A percentile compares a stretch with the other conserved stretches of the same genome.
Conservation (phyloP, 345 rosid species). For the Hibiscus trionum region DNA sequence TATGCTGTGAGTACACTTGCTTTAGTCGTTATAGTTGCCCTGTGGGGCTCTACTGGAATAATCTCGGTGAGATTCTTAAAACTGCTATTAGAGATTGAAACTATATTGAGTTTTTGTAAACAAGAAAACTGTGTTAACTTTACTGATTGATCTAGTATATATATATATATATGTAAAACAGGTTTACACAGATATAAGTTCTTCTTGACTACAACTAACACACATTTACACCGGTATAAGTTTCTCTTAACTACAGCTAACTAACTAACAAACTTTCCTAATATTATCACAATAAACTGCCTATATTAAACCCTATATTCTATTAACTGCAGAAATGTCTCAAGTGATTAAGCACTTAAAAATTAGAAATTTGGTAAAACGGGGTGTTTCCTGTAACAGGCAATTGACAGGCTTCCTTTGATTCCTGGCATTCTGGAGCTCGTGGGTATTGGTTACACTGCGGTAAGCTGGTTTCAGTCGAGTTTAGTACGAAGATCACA, state of each 20-base stretch:
- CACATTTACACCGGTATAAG: no score
- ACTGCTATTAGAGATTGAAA: neutral
- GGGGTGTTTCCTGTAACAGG: slow-evolving; percentile 41
- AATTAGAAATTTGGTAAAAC: neutral
- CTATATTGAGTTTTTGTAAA: no score
- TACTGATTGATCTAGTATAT: no score
- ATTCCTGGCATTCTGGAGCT: slow-evolving; percentile 77
- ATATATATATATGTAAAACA: no score
- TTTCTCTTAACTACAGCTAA: no score
- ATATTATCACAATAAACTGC: no score
- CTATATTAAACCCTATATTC: no score
- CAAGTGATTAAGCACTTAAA: neutral
- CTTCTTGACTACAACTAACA: no score
- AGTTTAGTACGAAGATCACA: no score
- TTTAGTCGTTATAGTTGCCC: slow-evolving; percentile 45
- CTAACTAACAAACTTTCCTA: no score
- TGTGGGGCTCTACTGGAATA: slow-evolving; percentile 71
- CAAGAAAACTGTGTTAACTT: no score
- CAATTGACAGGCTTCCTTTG: slow-evolving; percentile 86
- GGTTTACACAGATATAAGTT: no score
- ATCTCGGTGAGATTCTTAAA: slow-evolving; percentile 45
- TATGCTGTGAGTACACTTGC: slow-evolving; percentile 74
- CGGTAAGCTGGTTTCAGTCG: slow-evolving; percentile 39
- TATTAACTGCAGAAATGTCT: neutral
- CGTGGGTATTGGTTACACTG: slow-evolving; percentile 87